Base-by-base conservation (phyloP, 1,139 yeast genomes). In the Magnusiomyces tetraspermus region DNA sequence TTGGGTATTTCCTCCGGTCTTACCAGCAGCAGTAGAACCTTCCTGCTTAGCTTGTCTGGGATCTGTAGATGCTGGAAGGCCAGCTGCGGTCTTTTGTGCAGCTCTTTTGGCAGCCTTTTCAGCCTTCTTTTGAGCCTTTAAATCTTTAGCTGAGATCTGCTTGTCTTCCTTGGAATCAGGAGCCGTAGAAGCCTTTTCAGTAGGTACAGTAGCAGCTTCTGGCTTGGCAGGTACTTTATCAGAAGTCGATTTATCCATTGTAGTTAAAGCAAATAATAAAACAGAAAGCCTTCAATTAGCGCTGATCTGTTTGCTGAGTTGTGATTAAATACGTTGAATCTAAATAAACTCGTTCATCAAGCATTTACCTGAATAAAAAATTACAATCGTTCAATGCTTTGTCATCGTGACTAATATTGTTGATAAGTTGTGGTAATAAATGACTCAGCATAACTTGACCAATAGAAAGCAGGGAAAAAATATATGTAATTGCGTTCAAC, bases 71-170 rank as follows among this genome's bases (percentile, higher is more conserved):
- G 43, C 31, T 52, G 72, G 61, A 17, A 53, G 51, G 6, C 64
- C 68, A 23, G 66, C 73, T 15, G 79, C 79, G 58, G 72, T 77
- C 61, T 80, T 82, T 58, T 80, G 76, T 1, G 79, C 83, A 5
- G 90, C 90, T 67, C 97, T 75, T 67, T 87, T 86, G 47, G 92
- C 95, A 5, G 95, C 92, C 68, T 90, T 90, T 63, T 89, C 96
- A 62, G 81, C 79, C 74, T 89, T 88, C 67, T 88, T 87, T 67
- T 83, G 71, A 62, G 89, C 96, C 66, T 90, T 90, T 59, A 89
- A 75, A 65, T 89, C 95, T 63, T 88, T 89, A 61, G 88, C 86
- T 10, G 88, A 72, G 48, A 85, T 77, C 55, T 72, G 67, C 48
- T 52, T 48, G 45, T 53, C 48, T 47, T 46, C 51, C 48, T 57